Conservation (phyloP, 179 eudicot genomes). For the Beta corolliflora region DNA sequence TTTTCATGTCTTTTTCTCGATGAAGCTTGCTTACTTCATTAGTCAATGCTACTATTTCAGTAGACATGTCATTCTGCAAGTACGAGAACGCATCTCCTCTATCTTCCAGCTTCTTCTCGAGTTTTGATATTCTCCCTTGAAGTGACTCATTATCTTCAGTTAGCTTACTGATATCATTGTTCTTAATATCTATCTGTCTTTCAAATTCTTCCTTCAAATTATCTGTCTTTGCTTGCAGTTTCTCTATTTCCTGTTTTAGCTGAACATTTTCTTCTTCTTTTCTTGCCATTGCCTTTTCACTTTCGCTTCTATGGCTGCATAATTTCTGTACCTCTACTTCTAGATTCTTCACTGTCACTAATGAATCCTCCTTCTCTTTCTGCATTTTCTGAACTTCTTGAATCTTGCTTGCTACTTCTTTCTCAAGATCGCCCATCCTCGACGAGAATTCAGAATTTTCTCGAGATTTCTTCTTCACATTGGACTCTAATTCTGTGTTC, state of each 20-base stretch:
- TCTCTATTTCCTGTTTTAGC: slow-evolving; percentile 31
- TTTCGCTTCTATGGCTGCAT: slow-evolving; percentile 11
- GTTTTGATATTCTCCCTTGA: slow-evolving; percentile 27
- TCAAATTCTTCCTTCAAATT: slow-evolving; percentile 33
- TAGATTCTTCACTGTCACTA: slow-evolving; percentile 18
- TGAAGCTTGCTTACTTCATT: slow-evolving; percentile 30
- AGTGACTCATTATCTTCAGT: slow-evolving; percentile 40
- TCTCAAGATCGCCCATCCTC: slow-evolving; percentile 29
- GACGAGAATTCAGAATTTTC: slow-evolving; percentile 32
- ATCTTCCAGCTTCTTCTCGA: slow-evolving; percentile 37
- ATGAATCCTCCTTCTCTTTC: slow-evolving; percentile 30
- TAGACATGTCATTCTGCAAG: slow-evolving; percentile 23
- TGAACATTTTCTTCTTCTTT: slow-evolving; percentile 23
- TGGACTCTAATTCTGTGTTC: slow-evolving; percentile 35
- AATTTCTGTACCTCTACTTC: slow-evolving; percentile 23
- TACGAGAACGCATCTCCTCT: slow-evolving; percentile 34
- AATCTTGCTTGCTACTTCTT: slow-evolving; percentile 22
- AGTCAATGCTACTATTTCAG: slow-evolving; percentile 35
- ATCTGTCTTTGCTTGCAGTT: slow-evolving; percentile 26
- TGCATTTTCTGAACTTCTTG: slow-evolving; percentile 16
- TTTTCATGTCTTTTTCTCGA: slow-evolving; percentile 28
- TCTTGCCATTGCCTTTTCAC: slow-evolving; percentile 10
- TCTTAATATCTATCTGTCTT: slow-evolving; percentile 27
- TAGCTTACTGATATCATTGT: slow-evolving; percentile 25
- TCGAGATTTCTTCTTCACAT: slow-evolving; percentile 36